Evolutionary conservation across 2,329 filamentous ascomycete species (phyloP), one percentile per base, ranked within the genome.

Genomic region (Botrytis medusae): DNA sequence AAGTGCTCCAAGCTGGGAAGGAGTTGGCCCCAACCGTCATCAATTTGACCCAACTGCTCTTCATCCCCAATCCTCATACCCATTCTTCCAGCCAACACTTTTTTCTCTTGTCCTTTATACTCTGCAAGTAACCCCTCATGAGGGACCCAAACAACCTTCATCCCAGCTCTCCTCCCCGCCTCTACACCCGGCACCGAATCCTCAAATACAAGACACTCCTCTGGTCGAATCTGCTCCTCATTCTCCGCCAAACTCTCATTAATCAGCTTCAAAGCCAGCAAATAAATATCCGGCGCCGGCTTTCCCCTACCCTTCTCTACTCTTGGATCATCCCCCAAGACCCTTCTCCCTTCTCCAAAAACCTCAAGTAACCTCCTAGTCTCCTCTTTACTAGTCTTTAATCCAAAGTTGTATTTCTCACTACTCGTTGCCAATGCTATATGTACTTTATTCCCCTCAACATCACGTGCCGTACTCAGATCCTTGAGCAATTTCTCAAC

Each of bases 121-220:
- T 95, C 93, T 70, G 89, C 85, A 83, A 92, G 86, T 72, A 99
- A 84, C 79, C 89, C 93, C 1, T 90, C 88, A 83, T 98, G 94
- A 37, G 96, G 96, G 77, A 90, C 92, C 96, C 96, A 99, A 1
- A 97, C 86, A 25, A 97, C 94, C 77, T 95, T 90, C 95, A 98
- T 98, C 0, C 95, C 95, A 0, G 96, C 96, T 77, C 96, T 89
- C 71, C 96, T 86, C 6, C 94, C 96, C 2, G 94, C 90, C 83
- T 99, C 96, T 4, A 98, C 94, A 4, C 96, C 96, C 0, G 94
- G 93, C 1, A 98, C 95, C 63, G 92, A 93, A 82, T 99, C 96
- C 83, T 99, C 96, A 79, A 99, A 98, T 0, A 98, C 96, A 25
- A 99, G 86, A 81, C 96, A 98, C 83, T 98, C 95, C 77, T 93